Percentiles rank a stretch among this genome's conserved stretches.
phyloP scores from a whole-genome alignment of 2,329 filamentous ascomycete genomes.

The Alternaria brassicae region DNA sequence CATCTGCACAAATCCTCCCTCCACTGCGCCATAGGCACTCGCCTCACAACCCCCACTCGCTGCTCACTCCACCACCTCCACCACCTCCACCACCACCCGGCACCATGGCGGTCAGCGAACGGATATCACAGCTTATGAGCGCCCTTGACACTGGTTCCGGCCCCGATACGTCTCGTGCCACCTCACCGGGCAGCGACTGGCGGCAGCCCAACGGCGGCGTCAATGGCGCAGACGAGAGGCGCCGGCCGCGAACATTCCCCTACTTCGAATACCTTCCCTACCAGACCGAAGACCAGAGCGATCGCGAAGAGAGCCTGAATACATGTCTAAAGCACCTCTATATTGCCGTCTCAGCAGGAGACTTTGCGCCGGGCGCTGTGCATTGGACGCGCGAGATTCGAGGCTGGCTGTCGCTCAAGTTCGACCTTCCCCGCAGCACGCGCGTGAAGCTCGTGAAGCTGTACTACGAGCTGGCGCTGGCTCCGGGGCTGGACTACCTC shows the following conservation, averaged over 20 bases:
- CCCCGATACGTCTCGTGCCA: constrained; percentile 82
- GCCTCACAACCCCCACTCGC: constrained; percentile 19
- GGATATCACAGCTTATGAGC: constrained; percentile 53
- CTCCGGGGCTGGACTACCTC: constrained; percentile 82
- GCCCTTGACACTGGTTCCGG: constrained; percentile 52
- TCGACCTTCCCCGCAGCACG: constrained; percentile 87
- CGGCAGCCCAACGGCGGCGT: constrained; percentile 59
- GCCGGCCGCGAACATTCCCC: constrained; percentile 83
- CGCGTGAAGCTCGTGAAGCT: constrained; percentile 84
- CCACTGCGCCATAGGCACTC: constrained; percentile 25
- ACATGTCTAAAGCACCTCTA: constrained; percentile 95
- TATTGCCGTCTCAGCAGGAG: constrained; percentile 86
- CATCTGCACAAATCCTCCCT: constrained; percentile 14
- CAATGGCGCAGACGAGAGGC: constrained; percentile 62
- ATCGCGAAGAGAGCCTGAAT: constrained; percentile 78
- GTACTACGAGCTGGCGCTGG: constrained; percentile 92
- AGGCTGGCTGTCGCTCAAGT: constrained; percentile 95
- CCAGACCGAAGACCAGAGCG: constrained; percentile 77
- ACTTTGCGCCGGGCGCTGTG: constrained; percentile 90
- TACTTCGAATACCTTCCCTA: constrained; percentile 94
- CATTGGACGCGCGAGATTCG: constrained; percentile 98
- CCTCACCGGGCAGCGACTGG: constrained; percentile 76
- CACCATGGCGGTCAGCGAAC: constrained; percentile 51
- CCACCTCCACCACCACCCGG: constrained; percentile 10
- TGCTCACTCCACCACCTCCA: constrained; percentile 9